Percentiles rank a stretch among this genome's conserved stretches.
phyloP scores from a whole-genome alignment of 2,329 filamentous ascomycete genomes.

The Claviceps sp. region DNA sequence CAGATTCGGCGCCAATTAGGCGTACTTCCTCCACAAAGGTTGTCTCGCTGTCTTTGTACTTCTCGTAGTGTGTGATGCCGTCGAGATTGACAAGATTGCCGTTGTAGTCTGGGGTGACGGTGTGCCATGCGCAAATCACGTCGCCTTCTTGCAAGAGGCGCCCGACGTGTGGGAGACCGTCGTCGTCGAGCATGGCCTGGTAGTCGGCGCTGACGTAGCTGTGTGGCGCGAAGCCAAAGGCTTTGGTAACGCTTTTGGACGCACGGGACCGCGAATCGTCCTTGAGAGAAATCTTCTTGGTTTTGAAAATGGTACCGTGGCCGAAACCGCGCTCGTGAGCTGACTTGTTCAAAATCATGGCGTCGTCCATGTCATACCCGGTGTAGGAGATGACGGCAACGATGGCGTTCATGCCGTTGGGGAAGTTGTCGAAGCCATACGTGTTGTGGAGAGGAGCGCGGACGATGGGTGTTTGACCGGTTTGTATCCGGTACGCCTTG shows the following conservation, averaged over 20 bases:
- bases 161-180: conserved; percentile 76
- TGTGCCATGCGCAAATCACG: conserved; percentile 80
- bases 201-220: conserved; percentile 57
- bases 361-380: conserved; percentile 99
- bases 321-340: conserved; percentile 92
- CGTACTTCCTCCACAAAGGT: conserved; percentile 90
- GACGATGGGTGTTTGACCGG: conserved; percentile 89
- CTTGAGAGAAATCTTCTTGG: conserved; percentile 77
- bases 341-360: conserved; percentile 98
- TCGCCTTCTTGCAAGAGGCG: conserved; percentile 67
- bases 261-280: conserved; percentile 60
- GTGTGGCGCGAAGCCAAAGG: conserved; percentile 83
- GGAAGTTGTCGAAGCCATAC: conserved; percentile 96
- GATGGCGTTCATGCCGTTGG: conserved; percentile 87
- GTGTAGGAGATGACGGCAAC: conserved; percentile 98
- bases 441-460: conserved; percentile 86
- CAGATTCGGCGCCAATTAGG: conserved; percentile 73
- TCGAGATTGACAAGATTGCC: conserved; percentile 76
- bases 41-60: conserved; percentile 85
- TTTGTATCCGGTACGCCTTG: conserved; percentile 90
- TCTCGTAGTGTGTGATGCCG: conserved; percentile 73
- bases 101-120: conserved; percentile 65
- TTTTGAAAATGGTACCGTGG: conserved; percentile 95
- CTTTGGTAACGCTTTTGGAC: conserved; percentile 57
- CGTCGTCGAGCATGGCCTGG: conserved; percentile 65